These are phyloP conservation scores for Scortechinia acanthostroma DNA, from an alignment of 2,329 filamentous ascomycete species.

Conservation along the genomic window DNA sequence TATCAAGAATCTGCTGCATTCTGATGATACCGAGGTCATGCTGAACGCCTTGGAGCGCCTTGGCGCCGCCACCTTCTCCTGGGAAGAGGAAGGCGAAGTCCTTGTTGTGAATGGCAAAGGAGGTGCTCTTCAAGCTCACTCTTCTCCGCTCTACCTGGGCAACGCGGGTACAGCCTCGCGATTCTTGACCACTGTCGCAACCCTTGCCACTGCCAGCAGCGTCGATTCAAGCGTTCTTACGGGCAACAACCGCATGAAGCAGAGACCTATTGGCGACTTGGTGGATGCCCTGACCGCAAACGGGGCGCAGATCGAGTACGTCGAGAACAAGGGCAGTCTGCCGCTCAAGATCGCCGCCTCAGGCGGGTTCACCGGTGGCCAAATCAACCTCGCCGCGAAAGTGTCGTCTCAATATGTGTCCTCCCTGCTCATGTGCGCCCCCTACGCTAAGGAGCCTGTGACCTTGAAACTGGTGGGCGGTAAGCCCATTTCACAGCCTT, in stretches of 20 bases:
- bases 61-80: slow-evolving; percentile 79
- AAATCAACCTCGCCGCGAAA: slow-evolving; percentile 86
- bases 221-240: slow-evolving; percentile 68
- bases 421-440: slow-evolving; percentile 90
- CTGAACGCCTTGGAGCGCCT: slow-evolving; percentile 80
- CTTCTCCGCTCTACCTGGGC: slow-evolving; percentile 78
- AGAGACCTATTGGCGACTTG: slow-evolving; percentile 83
- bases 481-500: slow-evolving; percentile 91
- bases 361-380: slow-evolving; percentile 75
- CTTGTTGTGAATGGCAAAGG: slow-evolving; percentile 85
- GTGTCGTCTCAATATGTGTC: slow-evolving; percentile 99
- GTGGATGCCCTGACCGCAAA: slow-evolving; percentile 85
- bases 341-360: slow-evolving; percentile 78
- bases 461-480: slow-evolving; percentile 87
- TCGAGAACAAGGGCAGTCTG: slow-evolving; percentile 76
- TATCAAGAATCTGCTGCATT: slow-evolving; percentile 87
- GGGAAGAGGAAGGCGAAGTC: slow-evolving; percentile 90
- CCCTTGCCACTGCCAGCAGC: slow-evolving; percentile 49
- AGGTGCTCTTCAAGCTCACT: slow-evolving; percentile 72
- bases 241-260: slow-evolving; percentile 93
- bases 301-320: slow-evolving; percentile 78
- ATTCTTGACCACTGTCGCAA: slow-evolving; percentile 86
- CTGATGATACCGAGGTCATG: slow-evolving; percentile 96
- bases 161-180: slow-evolving; percentile 94
- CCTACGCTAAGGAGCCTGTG: slow-evolving; percentile 87